These are phyloP conservation scores for Adansonia grandidieri DNA, from an alignment of 441 rosid species.

Conservation along the genomic window DNA sequence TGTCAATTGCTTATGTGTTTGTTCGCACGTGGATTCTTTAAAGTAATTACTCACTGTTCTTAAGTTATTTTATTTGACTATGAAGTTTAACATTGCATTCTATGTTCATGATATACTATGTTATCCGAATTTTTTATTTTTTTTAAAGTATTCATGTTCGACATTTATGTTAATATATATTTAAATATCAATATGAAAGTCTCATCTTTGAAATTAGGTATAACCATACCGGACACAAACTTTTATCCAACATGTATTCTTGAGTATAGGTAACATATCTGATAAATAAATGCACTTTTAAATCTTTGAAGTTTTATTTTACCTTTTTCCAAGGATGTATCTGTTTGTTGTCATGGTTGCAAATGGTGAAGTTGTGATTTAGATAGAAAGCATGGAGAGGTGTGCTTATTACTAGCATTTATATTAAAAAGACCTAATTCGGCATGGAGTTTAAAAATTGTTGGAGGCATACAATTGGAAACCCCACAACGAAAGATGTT, in stretches of 20 bases:
- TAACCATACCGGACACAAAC: too few relatives aligned
- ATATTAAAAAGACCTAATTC: background rate
- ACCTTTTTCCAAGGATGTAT: background rate
- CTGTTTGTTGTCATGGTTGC: background rate
- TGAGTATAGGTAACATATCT: too few relatives aligned
- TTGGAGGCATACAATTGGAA: background rate
- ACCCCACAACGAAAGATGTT: background rate
- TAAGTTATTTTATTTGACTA: background rate
- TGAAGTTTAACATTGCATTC: background rate
- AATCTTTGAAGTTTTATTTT: background rate
- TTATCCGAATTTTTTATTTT: too few relatives aligned
- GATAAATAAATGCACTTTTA: background rate
- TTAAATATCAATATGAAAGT: too few relatives aligned
- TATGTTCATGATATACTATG: background rate
- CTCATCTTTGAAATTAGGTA: too few relatives aligned
- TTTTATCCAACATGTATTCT: too few relatives aligned
- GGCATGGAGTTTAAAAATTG: background rate
- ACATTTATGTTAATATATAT: too few relatives aligned
- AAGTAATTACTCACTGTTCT: background rate
- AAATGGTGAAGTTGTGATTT: too few relatives aligned
- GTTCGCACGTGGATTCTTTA: conserved; percentile 1
- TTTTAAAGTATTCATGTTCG: too few relatives aligned
- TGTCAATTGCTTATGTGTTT: background rate
- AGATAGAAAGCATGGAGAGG: background rate
- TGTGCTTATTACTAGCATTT: background rate